Base-by-base conservation (phyloP, 139 green algal genomes). In the Edaphochlamys debaryana region DNA sequence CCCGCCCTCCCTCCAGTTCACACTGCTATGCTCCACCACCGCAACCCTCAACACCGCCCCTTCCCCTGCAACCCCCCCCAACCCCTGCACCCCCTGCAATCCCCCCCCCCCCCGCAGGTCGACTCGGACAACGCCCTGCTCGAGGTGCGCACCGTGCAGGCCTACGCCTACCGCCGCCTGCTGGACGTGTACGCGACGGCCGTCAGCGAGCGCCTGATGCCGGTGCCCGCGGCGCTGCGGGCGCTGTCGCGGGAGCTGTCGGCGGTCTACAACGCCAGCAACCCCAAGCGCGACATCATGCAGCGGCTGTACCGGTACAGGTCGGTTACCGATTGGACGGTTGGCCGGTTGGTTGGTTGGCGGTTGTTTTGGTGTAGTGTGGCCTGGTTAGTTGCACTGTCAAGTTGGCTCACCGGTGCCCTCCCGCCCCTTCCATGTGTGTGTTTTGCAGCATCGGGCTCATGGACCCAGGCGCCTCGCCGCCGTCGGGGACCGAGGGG, bases 101-200 rank as follows among this genome's bases (percentile, higher is more conserved):
- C 13, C 11, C 45, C 11, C 45, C 3, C 52, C 25, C 38, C 58
- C 15, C 34, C 36, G 34, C 77, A 83, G 77, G n/a, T 83, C 11
- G 77, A 83, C 63, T 67, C 45, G 11, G 27, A 29, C 32, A 83
- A 83, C 77, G 77, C 71, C 32, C 45, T 83, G 63, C 29, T 67
- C 34, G 77, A 83, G 77, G 63, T 83, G 37, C 77, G 64, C 34
- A 83, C 77, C 3, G 3, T 74, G 34, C 20, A 74, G 1, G 77
- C 77, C 25, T 83, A 81, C n/a, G 60, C 75, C 40, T 81, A 81
- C 75, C 75, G 75, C 29, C 75, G 60, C 60, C 6, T 36, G 41
- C 62, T 81, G 60, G 75, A 81, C 58, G 25, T 45, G 4, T 81
- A 50, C 19, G 75, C 75, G 30, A 81, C 75, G 19, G 20, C 15